Evolutionary conservation across 2,329 filamentous ascomycete genomes (phyloP).

Genomic region (Lomentospora prolificans): DNA sequence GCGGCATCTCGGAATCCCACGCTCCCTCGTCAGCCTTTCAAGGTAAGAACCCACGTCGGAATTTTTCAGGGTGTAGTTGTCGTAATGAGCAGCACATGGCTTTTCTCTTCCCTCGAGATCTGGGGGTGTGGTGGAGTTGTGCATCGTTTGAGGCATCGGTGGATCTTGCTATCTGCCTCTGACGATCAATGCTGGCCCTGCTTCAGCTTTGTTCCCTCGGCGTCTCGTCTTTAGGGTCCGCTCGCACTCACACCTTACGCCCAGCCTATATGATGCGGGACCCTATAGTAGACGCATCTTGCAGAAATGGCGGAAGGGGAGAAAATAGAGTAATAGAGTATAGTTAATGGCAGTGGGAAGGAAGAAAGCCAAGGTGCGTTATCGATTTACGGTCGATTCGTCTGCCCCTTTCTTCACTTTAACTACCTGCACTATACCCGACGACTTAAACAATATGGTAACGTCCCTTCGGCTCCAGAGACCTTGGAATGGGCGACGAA

Average conservation of each 20-base stretch:
- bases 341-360: no score
- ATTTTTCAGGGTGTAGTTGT: neutral
- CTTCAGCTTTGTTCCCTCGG: neutral
- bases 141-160: neutral
- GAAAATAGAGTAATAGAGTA: no score
- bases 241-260: neutral
- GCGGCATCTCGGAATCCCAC: neutral
- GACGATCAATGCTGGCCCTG: neutral
- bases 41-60: neutral
- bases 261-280: neutral
- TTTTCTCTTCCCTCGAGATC: neutral
- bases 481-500: no score
- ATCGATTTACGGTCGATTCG: no score
- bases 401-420: no score
- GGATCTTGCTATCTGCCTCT: neutral
- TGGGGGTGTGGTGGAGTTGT: neutral
- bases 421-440: no score
- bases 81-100: neutral
- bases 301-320: neutral
- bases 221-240: conserved; percentile 3
- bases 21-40: neutral
- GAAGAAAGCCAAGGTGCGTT: no score
- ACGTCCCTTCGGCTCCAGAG: no score
- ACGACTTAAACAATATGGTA: no score
- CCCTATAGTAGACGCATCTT: neutral